Conservation (phyloP, 2,329 filamentous ascomycete genomes). For the Fusarium decemcellulare region DNA sequence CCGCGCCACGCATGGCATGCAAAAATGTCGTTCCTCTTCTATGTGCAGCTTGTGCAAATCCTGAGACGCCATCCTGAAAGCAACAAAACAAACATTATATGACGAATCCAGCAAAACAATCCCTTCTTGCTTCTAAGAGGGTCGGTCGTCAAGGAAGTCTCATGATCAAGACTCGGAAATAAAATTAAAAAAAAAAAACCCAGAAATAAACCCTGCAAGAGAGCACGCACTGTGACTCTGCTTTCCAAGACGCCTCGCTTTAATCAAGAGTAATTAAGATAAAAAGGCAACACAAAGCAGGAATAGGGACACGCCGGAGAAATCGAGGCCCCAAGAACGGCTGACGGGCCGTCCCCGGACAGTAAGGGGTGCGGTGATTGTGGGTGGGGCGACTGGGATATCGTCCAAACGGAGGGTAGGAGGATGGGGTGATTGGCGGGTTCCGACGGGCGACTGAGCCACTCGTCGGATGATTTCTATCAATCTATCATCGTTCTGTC, state of each 20-base stretch:
- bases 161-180: slow-evolving; percentile 2
- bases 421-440: slow-evolving; percentile 26
- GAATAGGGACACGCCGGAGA: background rate
- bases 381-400: slow-evolving; percentile 13
- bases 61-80: slow-evolving; percentile 22
- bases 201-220: slow-evolving; percentile 18
- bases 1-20: slow-evolving; percentile 36
- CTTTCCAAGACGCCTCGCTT: slow-evolving; percentile 47
- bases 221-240: slow-evolving; percentile 31
- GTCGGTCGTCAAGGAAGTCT: slow-evolving; percentile 3
- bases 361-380: slow-evolving; percentile 10
- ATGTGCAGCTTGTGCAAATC: slow-evolving; percentile 20
- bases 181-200: background rate
- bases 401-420: slow-evolving; percentile 16
- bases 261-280: slow-evolving; percentile 27
- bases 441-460: slow-evolving; percentile 20
- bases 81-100: slow-evolving; percentile 28
- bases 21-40: slow-evolving; percentile 23
- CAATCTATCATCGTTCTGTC: slow-evolving; percentile 45
- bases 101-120: slow-evolving; percentile 6
- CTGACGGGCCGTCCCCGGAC: slow-evolving; percentile 3
- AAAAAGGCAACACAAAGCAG: slow-evolving; percentile 17
- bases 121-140: slow-evolving; percentile 4
- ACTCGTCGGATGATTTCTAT: slow-evolving; percentile 41
- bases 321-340: slow-evolving; percentile 16